phyloP scores from a whole-genome alignment of 1,139 yeast species.

The Scheffersomyces titani region DNA sequence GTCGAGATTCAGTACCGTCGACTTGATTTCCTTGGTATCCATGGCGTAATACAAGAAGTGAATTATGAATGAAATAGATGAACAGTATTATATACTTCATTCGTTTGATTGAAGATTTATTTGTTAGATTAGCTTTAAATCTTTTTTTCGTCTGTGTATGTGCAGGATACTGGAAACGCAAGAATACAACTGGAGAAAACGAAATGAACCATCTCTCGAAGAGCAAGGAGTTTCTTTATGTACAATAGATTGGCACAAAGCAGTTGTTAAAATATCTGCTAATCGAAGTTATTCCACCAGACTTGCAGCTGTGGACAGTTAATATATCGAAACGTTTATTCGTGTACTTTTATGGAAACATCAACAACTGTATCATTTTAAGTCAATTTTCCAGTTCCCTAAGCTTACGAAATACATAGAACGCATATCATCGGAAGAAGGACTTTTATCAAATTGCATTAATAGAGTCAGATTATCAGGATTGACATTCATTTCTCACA shows the following conservation, averaged over 20 bases:
- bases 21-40: conserved; percentile 76
- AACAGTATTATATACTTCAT: background rate
- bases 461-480: background rate
- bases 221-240: no score
- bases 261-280: background rate
- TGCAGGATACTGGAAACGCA: background rate
- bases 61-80: background rate
- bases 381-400: background rate
- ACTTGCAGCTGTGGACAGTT: background rate
- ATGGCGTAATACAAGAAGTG: conserved; percentile 25
- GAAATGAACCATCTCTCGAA: background rate
- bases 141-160: background rate
- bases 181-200: background rate
- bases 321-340: background rate
- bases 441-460: background rate
- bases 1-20: conserved; percentile 71
- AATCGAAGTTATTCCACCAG: no score
- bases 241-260: background rate
- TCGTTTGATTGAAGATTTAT: no score
- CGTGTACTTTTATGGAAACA: background rate
- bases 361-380: no score
- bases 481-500: background rate
- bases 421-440: background rate
- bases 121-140: background rate
- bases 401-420: background rate